Percentiles rank a stretch among this genome's conserved stretches.
These are phyloP conservation scores for Panicum virgatum DNA, from an alignment of 202 grass and related monocot genomes.

Conservation along the genomic window DNA sequence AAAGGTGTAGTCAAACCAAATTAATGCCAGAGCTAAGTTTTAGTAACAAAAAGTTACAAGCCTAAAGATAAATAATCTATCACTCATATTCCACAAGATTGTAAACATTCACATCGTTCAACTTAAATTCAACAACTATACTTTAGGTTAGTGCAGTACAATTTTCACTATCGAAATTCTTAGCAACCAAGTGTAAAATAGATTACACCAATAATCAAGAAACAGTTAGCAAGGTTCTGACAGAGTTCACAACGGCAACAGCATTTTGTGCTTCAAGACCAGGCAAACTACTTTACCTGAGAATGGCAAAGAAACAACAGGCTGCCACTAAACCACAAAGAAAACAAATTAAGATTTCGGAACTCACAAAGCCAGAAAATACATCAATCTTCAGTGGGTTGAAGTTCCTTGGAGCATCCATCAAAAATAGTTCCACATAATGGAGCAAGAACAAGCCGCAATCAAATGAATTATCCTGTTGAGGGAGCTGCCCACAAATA, in stretches of 20 bases:
- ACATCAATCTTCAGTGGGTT: conserved; percentile 66
- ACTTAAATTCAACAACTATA: background rate
- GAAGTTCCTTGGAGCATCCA: conserved; percentile 69
- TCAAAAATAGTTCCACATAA: conserved; percentile 88
- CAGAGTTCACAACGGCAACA: background rate
- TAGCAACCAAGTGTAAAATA: background rate
- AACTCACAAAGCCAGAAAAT: conserved; percentile 85
- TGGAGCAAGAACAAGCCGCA: conserved; percentile 95
- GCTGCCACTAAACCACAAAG: conserved; percentile 24
- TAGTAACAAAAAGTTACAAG: background rate
- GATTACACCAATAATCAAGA: conserved; percentile 12
- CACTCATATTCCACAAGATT: background rate
- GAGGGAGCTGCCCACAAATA: conserved; percentile 67
- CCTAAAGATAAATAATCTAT: conserved; percentile 3
- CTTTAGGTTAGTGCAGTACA: conserved; percentile 3
- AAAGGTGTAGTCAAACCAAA: background rate
- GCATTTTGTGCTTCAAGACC: background rate
- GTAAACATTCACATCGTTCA: background rate
- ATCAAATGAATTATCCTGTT: conserved; percentile 99
- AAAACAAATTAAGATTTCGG: conserved; percentile 33
- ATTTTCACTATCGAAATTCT: conserved; percentile 19
- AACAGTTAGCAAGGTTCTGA: background rate
- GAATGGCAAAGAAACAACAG: conserved; percentile 4
- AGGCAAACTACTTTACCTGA: background rate
- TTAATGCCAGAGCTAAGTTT: background rate